Base-by-base conservation (phyloP, 805 yeast species). In the Ogataea kodamae region DNA sequence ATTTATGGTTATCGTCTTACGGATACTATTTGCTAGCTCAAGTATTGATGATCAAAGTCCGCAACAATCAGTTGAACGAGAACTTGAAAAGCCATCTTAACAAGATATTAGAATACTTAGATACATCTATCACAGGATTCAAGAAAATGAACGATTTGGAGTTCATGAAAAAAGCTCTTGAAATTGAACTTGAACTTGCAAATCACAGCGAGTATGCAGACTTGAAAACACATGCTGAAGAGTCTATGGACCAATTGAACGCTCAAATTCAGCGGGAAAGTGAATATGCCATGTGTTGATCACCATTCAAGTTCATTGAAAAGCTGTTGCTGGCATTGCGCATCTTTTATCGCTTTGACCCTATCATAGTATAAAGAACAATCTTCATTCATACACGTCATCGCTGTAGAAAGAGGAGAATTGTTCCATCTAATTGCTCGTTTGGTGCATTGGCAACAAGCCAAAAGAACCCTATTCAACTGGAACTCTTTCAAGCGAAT, bases 291-390 rank as follows among this genome's bases (percentile, higher is more conserved):
- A 21, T 42, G 5, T 50, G 47, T 28, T 47, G 30, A 39, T 31
- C 35, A 54, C 60, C 61, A 56, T 3, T 46, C 39, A 8, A 55
- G 30, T 12, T 46, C n/a, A 28, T 3, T 37, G 42, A 1, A 40
- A 35, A 18, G 38, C 49, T n/a, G 35, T 37, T 1, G 31, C 23
- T 2, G 25, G 20, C 1, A 29, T 25, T 42, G 30, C 4, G 64
- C 35, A 24, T 54, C 59, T 21, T 55, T 59, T 4, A 41, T 34
- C 2, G 68, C 60, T 46, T 74, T 72, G 9, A 70, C 59, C 30
- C 78, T 65, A 6, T 73, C 64, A 49, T 68, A 84, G 49, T 68
- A 83, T 1, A 78, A 61, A 0, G 78, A 68, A 51, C 94, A 85
- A 48, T 79, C 87, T 21, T 68, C 69, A 27, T 85, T 81, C 5